Base-by-base conservation (phyloP, 2,329 filamentous ascomycete genomes). In the Hortaea werneckii region DNA sequence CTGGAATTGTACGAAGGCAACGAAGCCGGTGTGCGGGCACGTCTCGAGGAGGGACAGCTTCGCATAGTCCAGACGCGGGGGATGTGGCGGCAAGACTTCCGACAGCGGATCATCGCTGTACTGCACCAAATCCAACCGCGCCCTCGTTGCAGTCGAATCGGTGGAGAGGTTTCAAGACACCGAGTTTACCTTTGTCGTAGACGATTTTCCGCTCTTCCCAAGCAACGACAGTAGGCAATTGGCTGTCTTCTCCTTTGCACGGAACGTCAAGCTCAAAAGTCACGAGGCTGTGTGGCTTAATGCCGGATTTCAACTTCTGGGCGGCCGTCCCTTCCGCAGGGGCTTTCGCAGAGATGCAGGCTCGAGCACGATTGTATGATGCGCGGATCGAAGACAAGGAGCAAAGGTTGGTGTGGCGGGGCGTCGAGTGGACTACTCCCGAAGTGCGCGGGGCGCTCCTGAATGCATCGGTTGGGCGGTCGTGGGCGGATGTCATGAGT, bases 291-390 rank as follows among this genome's bases (percentile, higher is more conserved):
- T 59, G 34, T 76, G 73, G 73, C 58, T 76, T 76, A 13, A 74
- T 76, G 58, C 73, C 73, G 0, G 73, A 76, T 52, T 76, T 76
- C 51, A 73, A 71, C 30, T 75, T 72, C 60, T 77, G 71, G 70
- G 64, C 68, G 6, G 75, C 71, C 66, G 71, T 56, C 13, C 56
- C 55, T 5, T 56, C 58, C 2, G 54, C 54, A 4, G 54, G 50
- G 7, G 47, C 52, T 1, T 61, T 55, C 29, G 50, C 49, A n/a
- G 57, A 60, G 28, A 54, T 50, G 10, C 51, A 56, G 32, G 54
- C 54, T 7, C 53, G 54, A 40, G 29, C 35, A 52, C 27, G 53
- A 56, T 29, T 50, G 53, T 34, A 59, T 13, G 42, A 44, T 38
- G 11, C 37, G 26, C 34, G 35, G 1, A 29, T 57, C 45, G 47